phyloP scores from a whole-genome alignment of 2,329 filamentous ascomycete species.

The Curvularia verruculosa region DNA sequence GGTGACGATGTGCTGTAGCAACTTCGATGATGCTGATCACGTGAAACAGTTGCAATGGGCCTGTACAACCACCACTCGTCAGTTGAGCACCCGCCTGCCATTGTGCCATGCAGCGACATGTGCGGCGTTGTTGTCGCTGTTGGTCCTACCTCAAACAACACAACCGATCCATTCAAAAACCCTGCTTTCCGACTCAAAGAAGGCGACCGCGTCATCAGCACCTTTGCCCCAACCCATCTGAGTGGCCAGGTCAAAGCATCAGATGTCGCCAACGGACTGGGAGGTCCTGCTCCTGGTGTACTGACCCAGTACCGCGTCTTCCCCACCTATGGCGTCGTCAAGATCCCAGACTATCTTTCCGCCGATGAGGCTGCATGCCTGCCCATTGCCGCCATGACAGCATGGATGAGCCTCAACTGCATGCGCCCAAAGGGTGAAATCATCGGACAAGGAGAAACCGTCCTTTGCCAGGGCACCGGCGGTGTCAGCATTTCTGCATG shows the following conservation, averaged over 20 bases:
- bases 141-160: constrained; percentile 49
- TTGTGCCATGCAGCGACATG: constrained; percentile 74
- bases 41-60: constrained; percentile 64
- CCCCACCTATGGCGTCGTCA: constrained; percentile 61
- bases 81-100: constrained; percentile 48
- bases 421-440: constrained; percentile 61
- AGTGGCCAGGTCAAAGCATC: constrained; percentile 64
- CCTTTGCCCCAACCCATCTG: constrained; percentile 64
- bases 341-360: constrained; percentile 61
- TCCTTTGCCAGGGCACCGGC: constrained; percentile 53
- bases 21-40: constrained; percentile 11
- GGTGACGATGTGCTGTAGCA: background rate
- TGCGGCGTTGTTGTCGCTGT: constrained; percentile 65
- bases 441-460: constrained; percentile 49
- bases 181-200: constrained; percentile 37
- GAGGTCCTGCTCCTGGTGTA: constrained; percentile 64
- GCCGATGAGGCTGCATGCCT: constrained; percentile 66
- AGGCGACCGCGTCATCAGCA: constrained; percentile 71
- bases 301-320: constrained; percentile 67
- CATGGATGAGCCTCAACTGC: constrained; percentile 70
- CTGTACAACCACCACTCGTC: constrained; percentile 70
- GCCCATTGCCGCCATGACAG: constrained; percentile 67
- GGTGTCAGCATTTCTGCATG: constrained; percentile 52
- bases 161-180: constrained; percentile 55
- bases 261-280: constrained; percentile 64